Base-by-base conservation (phyloP, 495 filamentous ascomycete genomes). In the Rusavskia elegans region DNA sequence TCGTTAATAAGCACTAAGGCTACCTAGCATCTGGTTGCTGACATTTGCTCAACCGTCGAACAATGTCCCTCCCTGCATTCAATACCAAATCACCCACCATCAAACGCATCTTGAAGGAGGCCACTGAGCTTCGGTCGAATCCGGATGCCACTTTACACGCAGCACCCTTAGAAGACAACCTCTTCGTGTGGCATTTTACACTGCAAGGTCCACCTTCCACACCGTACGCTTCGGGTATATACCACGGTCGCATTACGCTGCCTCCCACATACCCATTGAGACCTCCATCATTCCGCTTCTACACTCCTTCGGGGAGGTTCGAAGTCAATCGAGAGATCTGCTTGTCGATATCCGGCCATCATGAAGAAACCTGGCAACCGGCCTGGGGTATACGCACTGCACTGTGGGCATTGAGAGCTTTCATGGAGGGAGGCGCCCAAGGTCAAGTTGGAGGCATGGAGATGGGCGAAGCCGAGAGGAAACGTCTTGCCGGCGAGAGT, bases 101-200 rank as follows among this genome's bases (percentile, higher is more conserved):
- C 61, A 78, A 81, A 61, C 81, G 85, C 63, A 88, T 89, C 62
- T 71, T 81, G 66, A 84, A 85, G 69, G 89, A 95, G 80, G 86
- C 87, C 56, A 73, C 79, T 53, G 89, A 95, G 63, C 81, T 98
- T 57, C 75, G 83, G 60, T 71, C 70, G 59, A 72, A 82, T 50
- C 57, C 63, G 0, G 57, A 59, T 37, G 49, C 64, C 8, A 62
- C 62, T 23, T 84, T 86, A 68, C 77, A 82, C 60, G 92, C 92
- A 42, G 63, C 75, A 3, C 92, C 92, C 2, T 76, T 88, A 57
- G 87, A 95, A 60, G 68, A 77, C 45, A 87, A 95, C 70, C 84
- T 98, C 55, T 94, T 95, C 72, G 90, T 96, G 71, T 98, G 92
- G 92, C 92, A 98, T 76, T 98, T 98, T 76, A 98, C 92, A 0